Conservation (phyloP, 2,329 filamentous ascomycete genomes). For the Leptographium radiaticola region DNA sequence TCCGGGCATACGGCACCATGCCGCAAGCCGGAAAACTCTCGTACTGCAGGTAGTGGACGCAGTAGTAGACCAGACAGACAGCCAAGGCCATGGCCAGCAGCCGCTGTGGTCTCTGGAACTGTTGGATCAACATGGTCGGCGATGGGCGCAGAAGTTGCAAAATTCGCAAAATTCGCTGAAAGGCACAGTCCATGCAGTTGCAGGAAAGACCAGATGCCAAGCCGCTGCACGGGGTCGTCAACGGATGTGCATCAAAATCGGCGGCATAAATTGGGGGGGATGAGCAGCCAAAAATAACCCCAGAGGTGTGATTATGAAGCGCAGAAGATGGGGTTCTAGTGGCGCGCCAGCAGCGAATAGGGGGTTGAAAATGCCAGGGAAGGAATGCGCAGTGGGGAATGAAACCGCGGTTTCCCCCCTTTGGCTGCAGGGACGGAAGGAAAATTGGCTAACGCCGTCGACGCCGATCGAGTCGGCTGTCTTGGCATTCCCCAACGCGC, state of each 20-base stretch:
- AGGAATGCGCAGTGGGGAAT: too few species aligned
- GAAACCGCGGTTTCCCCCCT: too few species aligned
- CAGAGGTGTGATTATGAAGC: too few species aligned
- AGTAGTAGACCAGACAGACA: constrained; percentile 8
- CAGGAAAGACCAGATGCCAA: background rate
- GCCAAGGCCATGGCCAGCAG: constrained; percentile 8
- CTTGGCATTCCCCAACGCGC: too few species aligned
- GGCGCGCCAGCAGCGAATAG: background rate
- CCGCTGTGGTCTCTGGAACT: constrained; percentile 12
- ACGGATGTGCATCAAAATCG: too few species aligned
- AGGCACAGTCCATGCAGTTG: background rate
- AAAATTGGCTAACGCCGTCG: too few species aligned
- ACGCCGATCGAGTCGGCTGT: too few species aligned
- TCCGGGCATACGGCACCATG: background rate
- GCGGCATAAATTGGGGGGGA: too few species aligned
- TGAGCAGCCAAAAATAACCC: too few species aligned
- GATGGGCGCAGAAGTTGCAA: background rate
- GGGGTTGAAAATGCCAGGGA: background rate
- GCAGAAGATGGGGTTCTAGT: too few species aligned
- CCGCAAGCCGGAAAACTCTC: constrained; percentile 6
- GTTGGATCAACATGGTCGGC: constrained; percentile 10
- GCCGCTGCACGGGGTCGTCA: background rate
- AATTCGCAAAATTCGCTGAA: background rate
- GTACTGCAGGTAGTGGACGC: constrained; percentile 9
- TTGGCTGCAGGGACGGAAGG: too few species aligned